These are phyloP conservation scores for Metschnikowia santaceciliae DNA, from an alignment of 805 yeast species.

Conservation along the genomic window DNA sequence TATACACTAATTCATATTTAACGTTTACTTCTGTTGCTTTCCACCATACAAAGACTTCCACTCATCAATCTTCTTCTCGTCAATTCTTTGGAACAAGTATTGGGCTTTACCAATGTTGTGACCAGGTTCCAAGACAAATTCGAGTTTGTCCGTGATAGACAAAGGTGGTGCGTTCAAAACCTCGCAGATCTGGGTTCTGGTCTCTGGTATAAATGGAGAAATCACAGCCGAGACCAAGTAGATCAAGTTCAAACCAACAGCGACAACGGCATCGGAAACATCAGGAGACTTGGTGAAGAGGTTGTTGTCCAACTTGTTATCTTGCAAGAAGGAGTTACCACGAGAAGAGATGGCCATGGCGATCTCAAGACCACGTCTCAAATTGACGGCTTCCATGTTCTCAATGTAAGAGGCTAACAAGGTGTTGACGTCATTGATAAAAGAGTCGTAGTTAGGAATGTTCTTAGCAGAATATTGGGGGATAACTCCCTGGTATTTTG, in stretches of 20 bases:
- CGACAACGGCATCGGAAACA: constrained; percentile 87
- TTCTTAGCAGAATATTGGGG: constrained; percentile 57
- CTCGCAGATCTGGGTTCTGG: constrained; percentile 61
- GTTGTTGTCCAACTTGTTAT: constrained; percentile 88
- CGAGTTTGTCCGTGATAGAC: constrained; percentile 72
- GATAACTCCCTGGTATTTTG: constrained; percentile 88
- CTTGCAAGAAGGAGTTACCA: constrained; percentile 95
- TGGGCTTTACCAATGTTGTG: constrained; percentile 89
- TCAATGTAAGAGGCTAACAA: constrained; percentile 59
- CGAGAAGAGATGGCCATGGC: constrained; percentile 90
- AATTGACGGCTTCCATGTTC: constrained; percentile 72
- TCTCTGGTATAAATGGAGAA: constrained; percentile 88
- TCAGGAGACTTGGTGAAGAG: constrained; percentile 72
- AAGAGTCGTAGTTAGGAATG: constrained; percentile 43
- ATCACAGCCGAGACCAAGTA: constrained; percentile 81
- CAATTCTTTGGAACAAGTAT: constrained; percentile 89
- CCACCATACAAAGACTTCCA: constrained; percentile 92
- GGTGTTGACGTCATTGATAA: constrained; percentile 55
- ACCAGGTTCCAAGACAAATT: constrained; percentile 64
- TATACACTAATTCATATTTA: neutral
- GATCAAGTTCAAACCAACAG: constrained; percentile 82
- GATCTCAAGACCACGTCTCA: constrained; percentile 84
- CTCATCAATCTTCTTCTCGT: constrained; percentile 77
- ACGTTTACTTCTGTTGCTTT: constrained; percentile 39
- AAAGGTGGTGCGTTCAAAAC: constrained; percentile 82